Evolutionary conservation across 169 alveolate genomes (phyloP), one percentile per base, ranked within the genome.

Genomic region (Eimeria mitis): DNA sequence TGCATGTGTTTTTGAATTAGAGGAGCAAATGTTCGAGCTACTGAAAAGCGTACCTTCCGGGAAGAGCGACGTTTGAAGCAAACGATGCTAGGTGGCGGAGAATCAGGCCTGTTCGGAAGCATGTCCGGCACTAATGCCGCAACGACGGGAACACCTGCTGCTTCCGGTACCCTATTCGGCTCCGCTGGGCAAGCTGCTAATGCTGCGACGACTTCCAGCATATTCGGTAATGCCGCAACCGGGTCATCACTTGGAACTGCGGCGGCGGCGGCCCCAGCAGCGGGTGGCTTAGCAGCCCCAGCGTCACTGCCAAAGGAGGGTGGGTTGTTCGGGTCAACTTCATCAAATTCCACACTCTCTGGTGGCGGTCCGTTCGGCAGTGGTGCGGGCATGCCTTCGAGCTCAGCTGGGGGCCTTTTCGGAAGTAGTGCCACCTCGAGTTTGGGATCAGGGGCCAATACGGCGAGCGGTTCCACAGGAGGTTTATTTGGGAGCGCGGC

Each of bases 61-160:
- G 49, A 28, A 78, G 65, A 47, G 65, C 49, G 88, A n/a, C 47
- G 47, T 78, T 52, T 47, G 68, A 2, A 47, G 47, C 78, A 49
- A 49, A 87, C 83, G 68, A 87, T 87, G 94, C 65, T 65, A 25
- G 49, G 94, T 44, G 81, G 94, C 68, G 94, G 84, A 63, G 94
- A 83, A 63, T 40, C 94, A 37, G 83, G 94, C 94, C 63, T 65
- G 42, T 87, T 87, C 44, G 94, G 94, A 14, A 87, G 47, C 81
- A 28, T 87, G 28, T 87, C 94, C 1, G 84, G 94, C 61, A 65
- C 47, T 65, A 49, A 37, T 63, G 83, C 94, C 75, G 70, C 44
- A 13, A 42, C 61, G 13, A 28, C 83, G 81, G 70, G 84, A 19
- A 14, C 81, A 28, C 23, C 79, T 52, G 94, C 81, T 44, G 76